These are phyloP conservation scores for Neonectria hederae DNA, from an alignment of 2,329 filamentous ascomycete species.

Conservation along the genomic window DNA sequence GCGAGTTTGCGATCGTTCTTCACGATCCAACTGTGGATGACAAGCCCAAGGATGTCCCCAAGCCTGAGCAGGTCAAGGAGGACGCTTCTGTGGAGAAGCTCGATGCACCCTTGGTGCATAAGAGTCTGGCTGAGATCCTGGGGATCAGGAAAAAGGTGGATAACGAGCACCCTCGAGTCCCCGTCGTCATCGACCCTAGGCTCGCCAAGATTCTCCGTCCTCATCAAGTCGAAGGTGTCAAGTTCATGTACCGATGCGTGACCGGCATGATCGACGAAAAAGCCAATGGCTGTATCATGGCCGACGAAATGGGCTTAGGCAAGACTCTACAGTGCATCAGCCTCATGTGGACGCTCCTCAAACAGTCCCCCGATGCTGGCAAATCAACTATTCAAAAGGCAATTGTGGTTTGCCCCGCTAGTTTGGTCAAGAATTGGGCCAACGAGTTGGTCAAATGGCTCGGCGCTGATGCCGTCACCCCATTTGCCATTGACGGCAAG, in stretches of 20 bases:
- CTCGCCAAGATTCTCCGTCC: slow-evolving; percentile 90
- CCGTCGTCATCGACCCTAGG: slow-evolving; percentile 93
- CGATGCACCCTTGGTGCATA: slow-evolving; percentile 87
- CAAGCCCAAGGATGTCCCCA: slow-evolving; percentile 64
- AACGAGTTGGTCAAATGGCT: slow-evolving; percentile 98
- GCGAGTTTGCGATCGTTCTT: slow-evolving; percentile 95
- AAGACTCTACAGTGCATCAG: slow-evolving; percentile 98
- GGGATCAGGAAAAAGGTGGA: slow-evolving; percentile 92
- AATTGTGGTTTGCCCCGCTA: slow-evolving; percentile 95
- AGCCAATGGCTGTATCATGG: slow-evolving; percentile 98
- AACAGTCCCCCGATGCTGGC: slow-evolving; percentile 95
- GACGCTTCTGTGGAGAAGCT: slow-evolving; percentile 61
- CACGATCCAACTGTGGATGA: slow-evolving; percentile 96
- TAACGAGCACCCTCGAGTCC: slow-evolving; percentile 84
- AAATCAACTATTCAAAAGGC: slow-evolving; percentile 95
- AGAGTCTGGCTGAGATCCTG: slow-evolving; percentile 93
- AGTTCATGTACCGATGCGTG: slow-evolving; percentile 94
- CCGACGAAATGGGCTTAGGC: slow-evolving; percentile 97
- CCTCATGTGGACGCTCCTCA: slow-evolving; percentile 94
- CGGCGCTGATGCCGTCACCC: slow-evolving; percentile 86
- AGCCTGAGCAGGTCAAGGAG: slow-evolving; percentile 45
- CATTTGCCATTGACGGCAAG: slow-evolving; percentile 97
- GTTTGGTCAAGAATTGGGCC: slow-evolving; percentile 96
- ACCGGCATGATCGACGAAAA: slow-evolving; percentile 95
- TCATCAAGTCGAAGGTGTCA: slow-evolving; percentile 97